Evolutionary conservation across 257 asterid genomes (phyloP).

Genomic region (Nicotiana tabacum): DNA sequence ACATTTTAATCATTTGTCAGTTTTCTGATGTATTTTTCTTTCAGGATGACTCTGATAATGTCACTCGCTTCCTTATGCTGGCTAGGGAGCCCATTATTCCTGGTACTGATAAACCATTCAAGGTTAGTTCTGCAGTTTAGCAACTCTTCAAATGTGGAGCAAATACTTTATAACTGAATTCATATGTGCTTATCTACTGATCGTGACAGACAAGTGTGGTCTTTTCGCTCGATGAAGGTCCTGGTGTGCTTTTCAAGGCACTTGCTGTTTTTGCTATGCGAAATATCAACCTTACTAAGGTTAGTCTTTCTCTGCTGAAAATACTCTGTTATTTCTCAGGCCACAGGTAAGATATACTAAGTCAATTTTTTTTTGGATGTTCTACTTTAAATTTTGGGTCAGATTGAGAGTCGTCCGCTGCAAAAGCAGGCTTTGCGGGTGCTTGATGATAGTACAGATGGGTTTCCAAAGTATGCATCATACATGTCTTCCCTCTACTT

Average conservation of each 20-base stretch:
- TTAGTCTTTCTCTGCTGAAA: slow-evolving; percentile 18
- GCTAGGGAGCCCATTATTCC: slow-evolving; percentile 99
- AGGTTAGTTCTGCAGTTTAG: slow-evolving; percentile 42
- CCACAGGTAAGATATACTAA: slow-evolving; percentile 1
- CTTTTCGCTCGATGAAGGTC: slow-evolving; percentile 99
- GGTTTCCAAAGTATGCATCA: slow-evolving; percentile 56
- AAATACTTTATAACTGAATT: not conserved
- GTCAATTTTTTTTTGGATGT: not conserved
- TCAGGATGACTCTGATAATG: slow-evolving; percentile 92
- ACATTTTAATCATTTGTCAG: not conserved
- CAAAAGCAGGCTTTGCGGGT: slow-evolving; percentile 71
- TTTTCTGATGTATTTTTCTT: slow-evolving; percentile 4
- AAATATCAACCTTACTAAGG: slow-evolving; percentile 92
- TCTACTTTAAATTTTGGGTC: slow-evolving; percentile 14
- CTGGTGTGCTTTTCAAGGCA: slow-evolving; percentile 97
- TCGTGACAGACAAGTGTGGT: slow-evolving; percentile 83
- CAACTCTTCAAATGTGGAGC: not conserved
- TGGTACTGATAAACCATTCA: slow-evolving; percentile 84
- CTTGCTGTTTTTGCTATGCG: slow-evolving; percentile 97
- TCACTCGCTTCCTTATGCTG: slow-evolving; percentile 94
- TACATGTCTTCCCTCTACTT: not conserved
- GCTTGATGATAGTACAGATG: slow-evolving; percentile 49
- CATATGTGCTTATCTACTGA: not conserved
- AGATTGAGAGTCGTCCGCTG: slow-evolving; percentile 98
- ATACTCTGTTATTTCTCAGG: not conserved